phyloP scores from a whole-genome alignment of 345 rosid genomes.

The Hibiscus syriacus region DNA sequence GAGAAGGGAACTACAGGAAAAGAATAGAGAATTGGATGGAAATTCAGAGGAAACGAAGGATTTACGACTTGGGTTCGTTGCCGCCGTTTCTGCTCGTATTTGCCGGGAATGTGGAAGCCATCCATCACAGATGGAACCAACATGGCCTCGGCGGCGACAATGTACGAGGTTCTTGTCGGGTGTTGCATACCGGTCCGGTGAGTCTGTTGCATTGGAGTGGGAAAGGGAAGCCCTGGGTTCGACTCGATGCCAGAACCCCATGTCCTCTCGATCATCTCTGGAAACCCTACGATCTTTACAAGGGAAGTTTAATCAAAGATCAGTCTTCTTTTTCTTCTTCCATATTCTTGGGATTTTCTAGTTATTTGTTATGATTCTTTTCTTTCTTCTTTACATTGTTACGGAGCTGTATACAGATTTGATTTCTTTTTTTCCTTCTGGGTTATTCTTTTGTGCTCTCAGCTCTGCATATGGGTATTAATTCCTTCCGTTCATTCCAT shows the following conservation, averaged over 20 bases:
- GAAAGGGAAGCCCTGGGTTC: slow-evolving; percentile 94
- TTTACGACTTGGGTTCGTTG: slow-evolving; percentile 80
- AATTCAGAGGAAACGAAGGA: slow-evolving; percentile 54
- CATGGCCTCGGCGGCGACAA: slow-evolving; percentile 97
- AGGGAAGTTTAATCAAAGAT: slow-evolving; percentile 16
- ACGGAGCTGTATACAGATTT: slow-evolving; percentile 24
- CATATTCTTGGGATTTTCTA: slow-evolving; percentile 23
- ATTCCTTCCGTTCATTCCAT: neutral
- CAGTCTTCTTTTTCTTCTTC: slow-evolving; percentile 21
- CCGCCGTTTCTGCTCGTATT: slow-evolving; percentile 88
- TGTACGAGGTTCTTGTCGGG: slow-evolving; percentile 73
- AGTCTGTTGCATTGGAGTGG: slow-evolving; percentile 97
- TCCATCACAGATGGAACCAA: slow-evolving; percentile 89
- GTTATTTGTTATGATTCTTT: slow-evolving; percentile 31
- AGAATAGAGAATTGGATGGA: slow-evolving; percentile 87
- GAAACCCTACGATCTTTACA: slow-evolving; percentile 70
- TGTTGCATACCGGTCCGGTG: slow-evolving; percentile 78
- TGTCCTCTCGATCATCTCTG: slow-evolving; percentile 75
- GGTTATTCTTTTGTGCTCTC: neutral
- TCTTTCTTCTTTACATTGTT: neutral
- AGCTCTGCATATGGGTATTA: slow-evolving; percentile 3
- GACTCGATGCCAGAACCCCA: slow-evolving; percentile 63
- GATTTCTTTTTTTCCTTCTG: neutral
- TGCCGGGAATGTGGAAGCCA: slow-evolving; percentile 70
- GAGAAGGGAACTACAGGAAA: slow-evolving; percentile 55